phyloP scores from a whole-genome alignment of 495 filamentous ascomycete genomes.

The Hypomontagnella monticulosa region DNA sequence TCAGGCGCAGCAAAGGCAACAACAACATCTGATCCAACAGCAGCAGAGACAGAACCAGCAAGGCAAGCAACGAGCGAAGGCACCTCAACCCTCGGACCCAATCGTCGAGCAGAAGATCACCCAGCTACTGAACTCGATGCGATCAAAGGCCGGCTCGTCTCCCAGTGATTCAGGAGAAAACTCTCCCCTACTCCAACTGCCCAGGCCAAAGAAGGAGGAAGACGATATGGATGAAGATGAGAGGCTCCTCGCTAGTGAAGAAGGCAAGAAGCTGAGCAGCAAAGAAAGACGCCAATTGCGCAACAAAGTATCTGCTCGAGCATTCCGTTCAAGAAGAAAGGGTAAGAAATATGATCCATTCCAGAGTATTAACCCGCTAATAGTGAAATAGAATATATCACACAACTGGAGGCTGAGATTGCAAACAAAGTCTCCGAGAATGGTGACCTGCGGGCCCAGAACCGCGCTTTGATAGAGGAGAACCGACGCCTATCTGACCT shows the following conservation, averaged over 20 bases:
- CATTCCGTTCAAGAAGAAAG: conserved; percentile 95
- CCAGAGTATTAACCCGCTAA: conserved; percentile 57
- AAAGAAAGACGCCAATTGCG: conserved; percentile 93
- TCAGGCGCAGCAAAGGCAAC: conserved; percentile 75
- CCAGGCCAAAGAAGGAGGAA: conserved; percentile 79
- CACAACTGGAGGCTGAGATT: conserved; percentile 87
- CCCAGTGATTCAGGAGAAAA: conserved; percentile 61
- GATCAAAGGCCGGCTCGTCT: conserved; percentile 65
- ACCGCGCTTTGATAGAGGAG: conserved; percentile 78
- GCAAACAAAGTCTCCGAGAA: conserved; percentile 75
- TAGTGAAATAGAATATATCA: conserved; percentile 81
- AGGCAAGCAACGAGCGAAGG: conserved; percentile 56
- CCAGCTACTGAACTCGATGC: conserved; percentile 84
- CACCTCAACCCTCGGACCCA: conserved; percentile 65
- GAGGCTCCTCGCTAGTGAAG: conserved; percentile 88
- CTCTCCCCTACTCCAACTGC: conserved; percentile 64
- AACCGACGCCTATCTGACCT: conserved; percentile 81
- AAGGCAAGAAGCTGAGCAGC: conserved; percentile 95
- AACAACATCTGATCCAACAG: conserved; percentile 68
- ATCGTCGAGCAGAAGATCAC: conserved; percentile 87
- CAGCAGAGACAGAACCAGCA: conserved; percentile 47
- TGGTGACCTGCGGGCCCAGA: conserved; percentile 75
- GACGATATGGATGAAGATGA: conserved; percentile 99
- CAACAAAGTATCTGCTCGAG: conserved; percentile 97
- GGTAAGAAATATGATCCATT: conserved; percentile 64